A percentile compares a stretch with the other conserved stretches of the same genome.
These are phyloP conservation scores for Musa balbisiana DNA, from an alignment of 202 grass and related monocot genomes.

Conservation along the genomic window DNA sequence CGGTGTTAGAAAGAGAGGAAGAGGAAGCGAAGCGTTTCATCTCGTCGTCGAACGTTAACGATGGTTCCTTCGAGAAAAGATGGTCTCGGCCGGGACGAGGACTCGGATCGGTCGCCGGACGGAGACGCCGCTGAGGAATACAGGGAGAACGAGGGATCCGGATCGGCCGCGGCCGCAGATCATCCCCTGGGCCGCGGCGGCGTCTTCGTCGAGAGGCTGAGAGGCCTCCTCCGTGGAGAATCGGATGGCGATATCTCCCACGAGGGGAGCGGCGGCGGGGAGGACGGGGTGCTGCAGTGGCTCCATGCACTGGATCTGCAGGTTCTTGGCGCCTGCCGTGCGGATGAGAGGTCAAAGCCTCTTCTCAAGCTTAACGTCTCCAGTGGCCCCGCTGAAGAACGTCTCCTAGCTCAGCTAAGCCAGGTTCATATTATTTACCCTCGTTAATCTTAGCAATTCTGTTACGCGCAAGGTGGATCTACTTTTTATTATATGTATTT, in stretches of 20 bases:
- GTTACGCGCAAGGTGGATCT: too few relatives aligned
- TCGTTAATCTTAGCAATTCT: not conserved
- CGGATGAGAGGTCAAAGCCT: slow-evolving; percentile 59
- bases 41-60: not conserved
- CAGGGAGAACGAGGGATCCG: not conserved
- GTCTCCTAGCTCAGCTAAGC: slow-evolving; percentile 67
- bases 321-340: slow-evolving; percentile 72
- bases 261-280: not conserved
- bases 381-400: slow-evolving; percentile 49
- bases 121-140: not conserved
- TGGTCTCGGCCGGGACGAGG: not conserved
- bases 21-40: too few relatives aligned
- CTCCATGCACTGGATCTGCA: slow-evolving; percentile 36
- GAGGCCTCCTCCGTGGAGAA: slow-evolving; percentile 25
- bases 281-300: not conserved
- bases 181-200: not conserved
- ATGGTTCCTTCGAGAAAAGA: slow-evolving; percentile 9
- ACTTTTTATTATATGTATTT: not conserved
- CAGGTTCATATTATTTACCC: slow-evolving; percentile 28
- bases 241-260: not conserved
- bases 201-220: slow-evolving; percentile 3
- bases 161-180: not conserved
- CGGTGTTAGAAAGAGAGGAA: too few relatives aligned
- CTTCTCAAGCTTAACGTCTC: slow-evolving; percentile 56
- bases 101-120: not conserved